phyloP scores from a whole-genome alignment of 768 basidiomycete species.

The Multifurca ochricompacta region DNA sequence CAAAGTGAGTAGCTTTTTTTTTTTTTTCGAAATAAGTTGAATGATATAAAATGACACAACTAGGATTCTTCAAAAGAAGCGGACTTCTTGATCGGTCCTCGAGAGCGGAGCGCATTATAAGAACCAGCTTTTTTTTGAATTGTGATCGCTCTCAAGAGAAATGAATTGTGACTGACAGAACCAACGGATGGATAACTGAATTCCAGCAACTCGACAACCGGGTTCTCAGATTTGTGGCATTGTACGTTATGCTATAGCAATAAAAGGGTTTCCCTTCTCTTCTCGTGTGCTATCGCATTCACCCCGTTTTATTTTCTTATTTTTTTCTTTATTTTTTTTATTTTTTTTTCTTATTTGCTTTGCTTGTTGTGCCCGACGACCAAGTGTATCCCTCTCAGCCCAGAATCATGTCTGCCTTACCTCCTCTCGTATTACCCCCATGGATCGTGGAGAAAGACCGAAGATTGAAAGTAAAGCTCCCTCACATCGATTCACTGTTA shows the following conservation, averaged over 20 bases:
- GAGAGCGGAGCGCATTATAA: too few relatives aligned
- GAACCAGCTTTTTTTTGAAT: background rate
- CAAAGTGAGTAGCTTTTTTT: background rate
- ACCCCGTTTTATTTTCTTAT: too few relatives aligned
- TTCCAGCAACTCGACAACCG: too few relatives aligned
- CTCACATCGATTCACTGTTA: constrained; percentile 5
- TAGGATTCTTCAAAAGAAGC: background rate
- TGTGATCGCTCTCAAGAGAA: constrained; percentile 4
- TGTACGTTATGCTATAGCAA: background rate
- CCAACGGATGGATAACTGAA: too few relatives aligned
- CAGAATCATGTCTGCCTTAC: background rate
- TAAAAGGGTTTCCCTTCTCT: background rate
- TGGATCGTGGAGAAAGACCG: constrained; percentile 4
- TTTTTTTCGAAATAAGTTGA: background rate
- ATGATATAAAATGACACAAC: background rate
- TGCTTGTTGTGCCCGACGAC: too few relatives aligned
- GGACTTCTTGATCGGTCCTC: background rate
- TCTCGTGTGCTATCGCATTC: background rate
- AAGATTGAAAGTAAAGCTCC: constrained; percentile 3
- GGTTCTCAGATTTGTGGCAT: background rate
- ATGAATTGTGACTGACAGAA: too few relatives aligned
- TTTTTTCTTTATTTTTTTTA: too few relatives aligned
- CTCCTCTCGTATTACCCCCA: constrained; percentile 7
- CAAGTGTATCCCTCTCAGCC: too few relatives aligned
- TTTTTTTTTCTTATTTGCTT: too few relatives aligned